These are phyloP conservation scores for Polyporus tsugae DNA, from an alignment of 1,284 basidiomycete genomes.

Conservation along the genomic window DNA sequence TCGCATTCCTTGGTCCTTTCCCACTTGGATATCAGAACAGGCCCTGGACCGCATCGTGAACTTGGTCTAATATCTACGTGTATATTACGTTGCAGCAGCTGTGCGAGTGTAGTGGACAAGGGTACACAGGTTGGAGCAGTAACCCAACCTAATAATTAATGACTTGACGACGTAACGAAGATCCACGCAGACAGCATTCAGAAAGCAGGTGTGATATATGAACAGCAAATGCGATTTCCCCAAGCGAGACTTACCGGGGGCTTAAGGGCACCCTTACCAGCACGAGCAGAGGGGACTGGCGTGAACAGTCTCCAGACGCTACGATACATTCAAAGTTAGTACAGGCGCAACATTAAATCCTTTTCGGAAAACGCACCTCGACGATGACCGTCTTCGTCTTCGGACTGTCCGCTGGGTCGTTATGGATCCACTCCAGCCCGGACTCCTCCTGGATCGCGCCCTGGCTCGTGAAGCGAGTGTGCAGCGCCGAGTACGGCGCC, in stretches of 20 bases:
- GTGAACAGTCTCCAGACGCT: slow-evolving; percentile 79
- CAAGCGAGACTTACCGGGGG: not conserved
- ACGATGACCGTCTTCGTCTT: slow-evolving; percentile 69
- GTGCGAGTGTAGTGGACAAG: slow-evolving; percentile 1
- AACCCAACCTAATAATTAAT: slow-evolving; percentile 16
- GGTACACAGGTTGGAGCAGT: slow-evolving; percentile 12
- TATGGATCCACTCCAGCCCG: slow-evolving; percentile 73
- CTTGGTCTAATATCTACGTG: slow-evolving; percentile 20
- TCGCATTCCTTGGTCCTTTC: slow-evolving; percentile 19
- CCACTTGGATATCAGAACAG: not conserved
- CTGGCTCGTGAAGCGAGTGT: slow-evolving; percentile 56
- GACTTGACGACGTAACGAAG: slow-evolving; percentile 13
- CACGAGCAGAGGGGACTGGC: slow-evolving; percentile 74
- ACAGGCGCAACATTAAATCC: not conserved
- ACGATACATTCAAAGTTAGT: slow-evolving; percentile 14
- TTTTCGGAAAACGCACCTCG: slow-evolving; percentile 59
- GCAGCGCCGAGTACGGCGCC: slow-evolving; percentile 47
- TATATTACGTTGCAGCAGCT: slow-evolving; percentile 19
- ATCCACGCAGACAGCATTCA: slow-evolving; percentile 23
- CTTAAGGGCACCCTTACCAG: slow-evolving; percentile 54
- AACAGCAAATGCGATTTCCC: slow-evolving; percentile 13
- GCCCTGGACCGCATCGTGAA: not conserved
- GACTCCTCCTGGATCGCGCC: slow-evolving; percentile 40
- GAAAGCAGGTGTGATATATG: slow-evolving; percentile 22
- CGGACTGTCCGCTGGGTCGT: slow-evolving; percentile 51